Conservation (phyloP, 2,329 filamentous ascomycete species). For the Colletotrichum sp. region DNA sequence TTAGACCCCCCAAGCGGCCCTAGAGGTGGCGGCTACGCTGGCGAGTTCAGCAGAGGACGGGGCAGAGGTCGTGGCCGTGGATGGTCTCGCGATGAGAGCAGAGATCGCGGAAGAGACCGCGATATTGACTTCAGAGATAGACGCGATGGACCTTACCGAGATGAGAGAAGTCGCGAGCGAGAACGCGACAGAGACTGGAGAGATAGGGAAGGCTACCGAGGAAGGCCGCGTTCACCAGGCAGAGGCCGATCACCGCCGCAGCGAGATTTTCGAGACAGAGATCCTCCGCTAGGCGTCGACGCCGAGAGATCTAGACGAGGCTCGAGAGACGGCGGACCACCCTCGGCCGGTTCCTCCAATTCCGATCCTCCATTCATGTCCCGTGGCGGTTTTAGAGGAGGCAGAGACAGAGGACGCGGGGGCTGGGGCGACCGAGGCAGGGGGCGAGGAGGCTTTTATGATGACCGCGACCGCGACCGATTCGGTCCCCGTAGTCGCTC, state of each 20-base stretch:
- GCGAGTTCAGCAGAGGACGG: conserved; percentile 62
- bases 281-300: conserved; percentile 68
- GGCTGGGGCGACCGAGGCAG: conserved; percentile 52
- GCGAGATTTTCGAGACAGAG: conserved; percentile 64
- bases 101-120: conserved; percentile 64
- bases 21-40: conserved; percentile 68
- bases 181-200: conserved; percentile 59
- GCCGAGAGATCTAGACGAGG: conserved; percentile 70
- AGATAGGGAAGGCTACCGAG: conserved; percentile 54
- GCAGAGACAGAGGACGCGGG: conserved; percentile 57
- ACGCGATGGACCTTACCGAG: conserved; percentile 51
- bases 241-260: conserved; percentile 69
- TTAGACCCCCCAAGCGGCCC: conserved; percentile 73
- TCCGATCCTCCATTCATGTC: conserved; percentile 67
- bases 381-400: conserved; percentile 58
- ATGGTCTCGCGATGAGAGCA: conserved; percentile 66
- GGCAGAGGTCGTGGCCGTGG: conserved; percentile 63
- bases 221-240: conserved; percentile 65
- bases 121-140: conserved; percentile 63
- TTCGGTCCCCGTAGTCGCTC: conserved; percentile 70
- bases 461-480: conserved; percentile 61
- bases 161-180: conserved; percentile 65
- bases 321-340: conserved; percentile 73
- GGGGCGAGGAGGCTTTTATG: conserved; percentile 57
- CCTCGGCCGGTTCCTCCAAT: conserved; percentile 73